Percentiles rank a stretch among this genome's conserved stretches.
phyloP scores from a whole-genome alignment of 768 basidiomycete genomes.

The Phanerochaete carnosa region DNA sequence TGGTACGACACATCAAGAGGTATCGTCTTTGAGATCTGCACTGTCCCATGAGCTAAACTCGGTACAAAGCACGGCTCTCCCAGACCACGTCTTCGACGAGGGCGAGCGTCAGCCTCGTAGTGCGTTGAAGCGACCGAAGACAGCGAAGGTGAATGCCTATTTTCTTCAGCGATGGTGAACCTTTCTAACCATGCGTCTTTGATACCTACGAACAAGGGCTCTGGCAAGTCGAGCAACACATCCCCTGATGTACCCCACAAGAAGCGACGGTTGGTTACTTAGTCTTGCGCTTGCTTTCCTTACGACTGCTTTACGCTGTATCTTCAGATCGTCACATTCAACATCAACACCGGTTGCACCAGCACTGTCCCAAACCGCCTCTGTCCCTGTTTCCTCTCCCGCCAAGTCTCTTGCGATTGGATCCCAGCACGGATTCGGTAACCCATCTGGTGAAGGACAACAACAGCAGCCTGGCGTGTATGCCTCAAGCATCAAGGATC shows the following conservation, averaged over 20 bases:
- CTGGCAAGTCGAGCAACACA: slow-evolving; percentile 56
- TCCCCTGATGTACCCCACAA: slow-evolving; percentile 77
- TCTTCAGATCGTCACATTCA: slow-evolving; percentile 17
- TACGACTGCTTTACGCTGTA: slow-evolving; percentile 11
- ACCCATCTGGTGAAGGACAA: slow-evolving; percentile 25
- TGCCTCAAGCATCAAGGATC: slow-evolving; percentile 35
- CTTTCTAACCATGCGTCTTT: neutral
- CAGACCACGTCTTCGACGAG: slow-evolving; percentile 78
- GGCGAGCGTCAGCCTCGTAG: slow-evolving; percentile 75
- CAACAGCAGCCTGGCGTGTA: slow-evolving; percentile 37
- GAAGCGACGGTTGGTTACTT: slow-evolving; percentile 60
- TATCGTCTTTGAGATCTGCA: slow-evolving; percentile 23
- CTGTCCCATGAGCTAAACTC: neutral
- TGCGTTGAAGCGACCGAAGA: slow-evolving; percentile 73
- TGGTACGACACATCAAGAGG: slow-evolving; percentile 92
- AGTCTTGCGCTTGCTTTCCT: neutral
- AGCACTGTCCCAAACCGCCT: neutral
- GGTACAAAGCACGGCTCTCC: slow-evolving; percentile 58
- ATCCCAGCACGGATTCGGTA: slow-evolving; percentile 15
- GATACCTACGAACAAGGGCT: slow-evolving; percentile 39
- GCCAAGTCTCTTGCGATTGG: slow-evolving; percentile 4
- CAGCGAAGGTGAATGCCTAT: slow-evolving; percentile 43
- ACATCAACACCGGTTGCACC: slow-evolving; percentile 11
- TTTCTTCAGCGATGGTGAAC: neutral
- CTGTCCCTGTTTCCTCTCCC: neutral